Base-by-base conservation (phyloP, 257 asterid species). In the Solanum infundibuliforme region DNA sequence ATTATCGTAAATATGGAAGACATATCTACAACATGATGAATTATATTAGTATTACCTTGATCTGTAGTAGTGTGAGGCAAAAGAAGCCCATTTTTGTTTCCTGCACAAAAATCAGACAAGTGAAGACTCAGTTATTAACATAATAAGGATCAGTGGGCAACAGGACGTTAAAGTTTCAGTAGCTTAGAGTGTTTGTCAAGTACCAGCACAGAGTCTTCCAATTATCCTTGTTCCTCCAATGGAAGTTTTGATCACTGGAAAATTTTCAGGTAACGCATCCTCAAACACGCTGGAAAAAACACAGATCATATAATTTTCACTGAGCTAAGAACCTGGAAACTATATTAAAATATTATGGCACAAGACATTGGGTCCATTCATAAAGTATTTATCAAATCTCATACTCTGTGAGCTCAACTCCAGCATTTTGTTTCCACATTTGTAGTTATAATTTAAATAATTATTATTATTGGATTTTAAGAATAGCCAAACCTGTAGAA, bases 11-110 rank as follows among this genome's bases (percentile, higher is more conserved):
- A 41, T 41, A 41, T 41, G 48, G 48, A 41, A 41, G 3, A 72
- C n/a, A 35, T 34, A 31, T 23, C 77, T 35, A 16, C 8, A 83
- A 5, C 32, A 65, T 31, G 43, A 48, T 7, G 12, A 8, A 3
- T 68, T 60, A 74, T 35, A 20, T 62, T 3, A 34, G 55, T 43
- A 46, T 91, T 88, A 96, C 98, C 99, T 93, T 95, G 98, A 91
- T 96, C 99, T 7, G 98, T 96, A 86, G 99, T 96, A 72, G 89
- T 96, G 89, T 95, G 99, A 85, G 99, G 99, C 91, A 96, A 90
- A 66, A 96, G 96, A 91, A 96, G 91, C 43, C 98, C 98, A 46
- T 96, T 96, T 90, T 95, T 96, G 92, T 96, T 96, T 85, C 99
- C 99, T 96, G 92, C 79, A 86, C 69, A 14, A 27, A 31, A 20